Percentiles rank a stretch among this genome's conserved stretches.
Evolutionary conservation across 305 asterid genomes (phyloP).

Genomic region (Petunia hybrid): DNA sequence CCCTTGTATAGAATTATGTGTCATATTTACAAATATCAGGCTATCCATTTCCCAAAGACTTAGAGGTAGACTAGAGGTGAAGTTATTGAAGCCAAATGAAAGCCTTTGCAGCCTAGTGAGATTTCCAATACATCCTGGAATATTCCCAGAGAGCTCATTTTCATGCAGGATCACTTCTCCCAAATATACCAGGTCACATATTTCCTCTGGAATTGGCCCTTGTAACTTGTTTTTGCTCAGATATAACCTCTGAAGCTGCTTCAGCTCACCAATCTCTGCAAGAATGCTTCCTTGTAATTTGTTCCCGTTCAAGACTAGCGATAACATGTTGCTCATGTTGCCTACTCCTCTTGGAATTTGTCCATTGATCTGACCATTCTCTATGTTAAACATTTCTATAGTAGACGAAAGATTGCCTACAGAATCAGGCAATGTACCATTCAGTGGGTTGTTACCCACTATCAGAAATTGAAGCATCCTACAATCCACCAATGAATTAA

Average conservation of each 20-base stretch:
- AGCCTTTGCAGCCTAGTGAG: slow-evolving; percentile 38
- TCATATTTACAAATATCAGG: slow-evolving; percentile 49
- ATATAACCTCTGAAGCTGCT: slow-evolving; percentile 38
- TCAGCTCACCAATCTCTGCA: slow-evolving; percentile 34
- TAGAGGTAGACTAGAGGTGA: slow-evolving; percentile 42
- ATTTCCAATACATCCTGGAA: slow-evolving; percentile 46
- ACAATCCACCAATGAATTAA: slow-evolving; percentile 47
- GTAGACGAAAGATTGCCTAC: slow-evolving; percentile 46
- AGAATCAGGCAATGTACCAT: slow-evolving; percentile 44
- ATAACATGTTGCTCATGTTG: slow-evolving; percentile 38
- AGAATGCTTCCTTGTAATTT: slow-evolving; percentile 40
- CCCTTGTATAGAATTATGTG: slow-evolving; percentile 30
- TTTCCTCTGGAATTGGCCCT: slow-evolving; percentile 42
- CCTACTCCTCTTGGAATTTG: slow-evolving; percentile 46
- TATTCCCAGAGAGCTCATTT: slow-evolving; percentile 41
- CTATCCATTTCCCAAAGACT: slow-evolving; percentile 39
- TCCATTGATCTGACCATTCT: slow-evolving; percentile 41
- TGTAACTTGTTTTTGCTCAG: slow-evolving; percentile 40
- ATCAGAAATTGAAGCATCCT: slow-evolving; percentile 41
- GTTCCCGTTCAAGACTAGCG: slow-evolving; percentile 10
- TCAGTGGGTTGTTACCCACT: slow-evolving; percentile 37
- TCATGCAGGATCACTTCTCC: slow-evolving; percentile 38
- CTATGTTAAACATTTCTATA: slow-evolving; percentile 37
- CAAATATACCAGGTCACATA: slow-evolving; percentile 36
- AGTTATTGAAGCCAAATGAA: slow-evolving; percentile 38